A percentile compares a stretch with the other conserved stretches of the same genome.
Conservation (phyloP, 2,329 filamentous ascomycete genomes). For the Cladophialophora carrionii region DNA sequence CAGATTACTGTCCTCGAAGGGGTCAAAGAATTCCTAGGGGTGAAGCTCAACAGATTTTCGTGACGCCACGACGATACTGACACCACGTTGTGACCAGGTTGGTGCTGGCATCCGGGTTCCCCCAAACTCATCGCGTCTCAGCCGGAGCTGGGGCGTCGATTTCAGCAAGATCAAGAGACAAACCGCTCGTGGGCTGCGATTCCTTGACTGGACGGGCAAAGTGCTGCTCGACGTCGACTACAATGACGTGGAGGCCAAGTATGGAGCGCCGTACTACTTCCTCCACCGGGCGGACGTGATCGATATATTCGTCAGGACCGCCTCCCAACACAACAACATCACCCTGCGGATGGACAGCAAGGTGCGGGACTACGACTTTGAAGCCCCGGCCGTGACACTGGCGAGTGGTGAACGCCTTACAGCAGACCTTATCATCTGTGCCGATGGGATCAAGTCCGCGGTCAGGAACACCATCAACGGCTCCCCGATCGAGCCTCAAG, state of each 20-base stretch:
- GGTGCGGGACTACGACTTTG: slow-evolving; percentile 40
- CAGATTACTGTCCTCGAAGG: slow-evolving; percentile 40
- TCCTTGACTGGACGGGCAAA: slow-evolving; percentile 42
- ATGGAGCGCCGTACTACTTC: slow-evolving; percentile 42
- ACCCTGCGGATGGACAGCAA: slow-evolving; percentile 34
- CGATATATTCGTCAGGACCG: slow-evolving; percentile 33
- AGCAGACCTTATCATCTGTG: slow-evolving; percentile 40
- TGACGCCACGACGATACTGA: slow-evolving; percentile 1
- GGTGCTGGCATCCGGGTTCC: slow-evolving; percentile 39
- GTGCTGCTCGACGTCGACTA: slow-evolving; percentile 39
- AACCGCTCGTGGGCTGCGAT: slow-evolving; percentile 40
- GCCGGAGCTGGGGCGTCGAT: slow-evolving; percentile 32
- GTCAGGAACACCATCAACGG: slow-evolving; percentile 40
- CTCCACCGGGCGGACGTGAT: slow-evolving; percentile 43
- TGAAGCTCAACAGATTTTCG: slow-evolving; percentile 3
- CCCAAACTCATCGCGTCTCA: slow-evolving; percentile 37
- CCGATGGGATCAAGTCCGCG: slow-evolving; percentile 42
- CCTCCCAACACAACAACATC: slow-evolving; percentile 29
- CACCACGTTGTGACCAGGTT: slow-evolving; percentile 25
- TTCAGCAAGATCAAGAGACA: slow-evolving; percentile 37
- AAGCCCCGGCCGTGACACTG: slow-evolving; percentile 36
- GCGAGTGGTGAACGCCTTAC: slow-evolving; percentile 31
- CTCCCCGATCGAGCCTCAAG: slow-evolving; percentile 35
- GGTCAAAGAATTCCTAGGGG: slow-evolving; percentile 37
- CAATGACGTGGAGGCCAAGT: slow-evolving; percentile 35